A percentile compares a stretch with the other conserved stretches of the same genome.
Evolutionary conservation across 176 grass and related monocot species (phyloP).

Genomic region (Carex littledalei): DNA sequence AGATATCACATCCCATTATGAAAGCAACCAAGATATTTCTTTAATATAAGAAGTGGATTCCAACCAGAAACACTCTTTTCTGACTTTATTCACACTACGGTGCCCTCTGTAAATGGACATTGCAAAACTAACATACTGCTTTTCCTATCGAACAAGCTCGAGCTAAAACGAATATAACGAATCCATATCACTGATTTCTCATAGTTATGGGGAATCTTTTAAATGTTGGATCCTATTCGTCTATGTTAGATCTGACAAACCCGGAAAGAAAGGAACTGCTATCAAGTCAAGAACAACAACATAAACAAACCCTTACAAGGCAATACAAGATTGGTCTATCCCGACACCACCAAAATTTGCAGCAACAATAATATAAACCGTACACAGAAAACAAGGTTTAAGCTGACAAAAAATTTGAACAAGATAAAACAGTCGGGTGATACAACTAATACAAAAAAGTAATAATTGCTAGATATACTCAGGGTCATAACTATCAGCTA

Average conservation of each 20-base stretch:
- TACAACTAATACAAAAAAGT: background rate
- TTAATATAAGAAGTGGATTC: background rate
- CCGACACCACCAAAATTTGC: background rate
- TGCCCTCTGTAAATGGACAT: background rate
- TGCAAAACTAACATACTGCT: background rate
- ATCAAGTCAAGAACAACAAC: background rate
- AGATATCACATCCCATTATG: background rate
- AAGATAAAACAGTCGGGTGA: background rate
- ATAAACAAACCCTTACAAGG: background rate
- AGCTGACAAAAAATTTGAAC: background rate
- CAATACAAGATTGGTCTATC: background rate
- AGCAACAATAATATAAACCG: background rate
- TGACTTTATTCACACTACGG: background rate
- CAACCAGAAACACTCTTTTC: background rate
- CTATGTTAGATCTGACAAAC: background rate
- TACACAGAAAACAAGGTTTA: background rate
- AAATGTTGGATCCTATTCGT: background rate
- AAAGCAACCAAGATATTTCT: constrained; percentile 17
- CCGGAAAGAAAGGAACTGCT: background rate
- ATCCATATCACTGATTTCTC: background rate
- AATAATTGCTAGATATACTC: constrained; percentile 3
- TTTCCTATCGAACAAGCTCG: background rate
- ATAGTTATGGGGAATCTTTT: background rate
- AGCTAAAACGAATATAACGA: background rate
- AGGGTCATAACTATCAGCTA: constrained; percentile 16